Conservation (phyloP, 208 protist genomes). For the Trypanosoma platydactyli region DNA sequence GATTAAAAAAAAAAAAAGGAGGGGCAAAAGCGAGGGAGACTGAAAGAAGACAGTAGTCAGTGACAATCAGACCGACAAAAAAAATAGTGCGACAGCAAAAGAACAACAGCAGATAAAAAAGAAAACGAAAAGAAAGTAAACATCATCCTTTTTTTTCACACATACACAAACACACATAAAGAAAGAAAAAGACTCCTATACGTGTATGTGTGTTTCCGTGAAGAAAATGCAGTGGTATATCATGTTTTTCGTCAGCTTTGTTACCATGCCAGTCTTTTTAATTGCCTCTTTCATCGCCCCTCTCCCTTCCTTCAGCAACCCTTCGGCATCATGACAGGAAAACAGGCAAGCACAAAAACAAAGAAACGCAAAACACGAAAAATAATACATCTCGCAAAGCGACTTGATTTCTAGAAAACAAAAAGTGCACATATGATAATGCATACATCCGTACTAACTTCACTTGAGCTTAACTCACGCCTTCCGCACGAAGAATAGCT, state of each 20-base stretch:
- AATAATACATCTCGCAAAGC: constrained; percentile 1
- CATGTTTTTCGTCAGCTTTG: too few species aligned
- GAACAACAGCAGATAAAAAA: too few species aligned
- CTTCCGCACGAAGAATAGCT: constrained; percentile 84
- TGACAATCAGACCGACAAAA: too few species aligned
- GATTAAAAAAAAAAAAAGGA: neutral
- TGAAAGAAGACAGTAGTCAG: too few species aligned
- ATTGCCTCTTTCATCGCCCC: too few species aligned
- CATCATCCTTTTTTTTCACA: neutral
- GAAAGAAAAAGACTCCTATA: constrained; percentile 5
- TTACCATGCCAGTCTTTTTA: too few species aligned
- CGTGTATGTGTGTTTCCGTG: neutral
- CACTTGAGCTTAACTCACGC: neutral
- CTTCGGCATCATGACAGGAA: neutral
- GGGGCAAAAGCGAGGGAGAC: too few species aligned
- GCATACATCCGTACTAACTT: constrained; percentile 7
- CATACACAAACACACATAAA: constrained; percentile 1
- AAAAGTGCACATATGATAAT: constrained; percentile 1
- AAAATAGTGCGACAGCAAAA: too few species aligned
- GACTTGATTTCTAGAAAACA: neutral
- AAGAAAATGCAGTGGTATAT: neutral
- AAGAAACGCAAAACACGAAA: constrained; percentile 21
- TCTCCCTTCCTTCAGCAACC: too few species aligned
- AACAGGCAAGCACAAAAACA: constrained; percentile 15
- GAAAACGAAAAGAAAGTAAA: too few species aligned